Conservation (phyloP, 2,329 filamentous ascomycete genomes). For the Rhinocladiella similis region DNA sequence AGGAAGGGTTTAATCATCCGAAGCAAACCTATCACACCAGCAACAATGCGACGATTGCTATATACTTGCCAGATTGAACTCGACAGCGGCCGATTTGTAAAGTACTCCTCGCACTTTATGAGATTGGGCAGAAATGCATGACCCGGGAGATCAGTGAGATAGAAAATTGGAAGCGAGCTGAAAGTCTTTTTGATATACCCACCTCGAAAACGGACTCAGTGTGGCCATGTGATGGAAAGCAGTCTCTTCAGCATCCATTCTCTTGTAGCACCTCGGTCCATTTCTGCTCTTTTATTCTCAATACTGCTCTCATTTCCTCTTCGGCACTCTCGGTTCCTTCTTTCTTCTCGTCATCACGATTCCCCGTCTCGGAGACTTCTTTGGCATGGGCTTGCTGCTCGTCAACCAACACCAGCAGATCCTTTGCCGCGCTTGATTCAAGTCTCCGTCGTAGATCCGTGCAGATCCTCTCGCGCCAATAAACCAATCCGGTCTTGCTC, state of each 20-base stretch:
- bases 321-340: slow-evolving; percentile 2
- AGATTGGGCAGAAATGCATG: no score
- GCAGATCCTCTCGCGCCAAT: slow-evolving; percentile 11
- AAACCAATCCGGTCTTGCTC: not conserved
- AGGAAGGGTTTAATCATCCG: no score
- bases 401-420: slow-evolving; percentile 11
- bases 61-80: no score
- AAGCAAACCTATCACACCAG: no score
- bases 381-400: not conserved
- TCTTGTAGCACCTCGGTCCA: slow-evolving; percentile 8
- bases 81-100: no score
- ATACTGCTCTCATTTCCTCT: slow-evolving; percentile 9
- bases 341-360: not conserved
- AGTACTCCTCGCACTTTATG: no score
- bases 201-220: no score
- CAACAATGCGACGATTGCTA: no score
- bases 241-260: slow-evolving; percentile 8
- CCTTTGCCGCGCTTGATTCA: slow-evolving; percentile 8
- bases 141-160: no score
- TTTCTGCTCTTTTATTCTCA: slow-evolving; percentile 4
- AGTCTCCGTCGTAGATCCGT: slow-evolving; percentile 8
- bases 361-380: not conserved
- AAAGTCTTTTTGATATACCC: no score
- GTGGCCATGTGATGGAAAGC: no score
- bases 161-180: no score